phyloP scores from a whole-genome alignment of 495 filamentous ascomycete species.

The Staphylotrichum longicolle region DNA sequence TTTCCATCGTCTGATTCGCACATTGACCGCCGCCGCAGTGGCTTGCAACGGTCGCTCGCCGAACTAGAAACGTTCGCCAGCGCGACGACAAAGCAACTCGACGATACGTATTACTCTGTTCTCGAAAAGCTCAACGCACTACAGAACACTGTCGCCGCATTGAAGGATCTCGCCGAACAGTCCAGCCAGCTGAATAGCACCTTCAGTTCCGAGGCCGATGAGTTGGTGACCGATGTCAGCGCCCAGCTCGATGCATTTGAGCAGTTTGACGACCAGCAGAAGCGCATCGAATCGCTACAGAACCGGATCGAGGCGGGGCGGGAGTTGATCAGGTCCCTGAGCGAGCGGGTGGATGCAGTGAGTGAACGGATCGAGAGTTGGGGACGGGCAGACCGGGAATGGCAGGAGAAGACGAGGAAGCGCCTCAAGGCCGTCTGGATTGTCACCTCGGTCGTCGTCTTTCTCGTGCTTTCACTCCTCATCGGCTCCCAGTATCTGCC shows the following conservation, averaged over 20 bases:
- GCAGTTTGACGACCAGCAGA: slow-evolving; percentile 67
- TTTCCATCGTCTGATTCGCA: slow-evolving; percentile 18
- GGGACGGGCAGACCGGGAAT: slow-evolving; percentile 69
- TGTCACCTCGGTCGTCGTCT: slow-evolving; percentile 44
- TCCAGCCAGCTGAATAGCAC: slow-evolving; percentile 58
- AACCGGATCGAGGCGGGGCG: slow-evolving; percentile 62
- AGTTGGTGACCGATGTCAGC: slow-evolving; percentile 59
- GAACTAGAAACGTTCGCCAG: slow-evolving; percentile 47
- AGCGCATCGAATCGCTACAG: slow-evolving; percentile 63
- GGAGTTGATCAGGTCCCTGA: slow-evolving; percentile 61
- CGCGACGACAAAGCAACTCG: slow-evolving; percentile 68
- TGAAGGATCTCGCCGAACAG: slow-evolving; percentile 67
- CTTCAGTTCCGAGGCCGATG: slow-evolving; percentile 61
- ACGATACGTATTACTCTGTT: slow-evolving; percentile 82
- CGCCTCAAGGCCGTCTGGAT: slow-evolving; percentile 63
- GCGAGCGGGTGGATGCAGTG: slow-evolving; percentile 63
- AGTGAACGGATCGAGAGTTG: slow-evolving; percentile 63
- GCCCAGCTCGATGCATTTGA: slow-evolving; percentile 65
- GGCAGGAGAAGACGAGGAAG: slow-evolving; percentile 65
- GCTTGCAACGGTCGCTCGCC: slow-evolving; percentile 42
- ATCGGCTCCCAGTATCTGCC: slow-evolving; percentile 41
- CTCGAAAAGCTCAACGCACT: slow-evolving; percentile 72
- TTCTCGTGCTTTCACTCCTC: slow-evolving; percentile 47
- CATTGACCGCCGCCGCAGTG: slow-evolving; percentile 29
- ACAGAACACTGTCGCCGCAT: slow-evolving; percentile 61